phyloP scores from a whole-genome alignment of 352 stramenopile genomes.

The Pythium dissimile region DNA sequence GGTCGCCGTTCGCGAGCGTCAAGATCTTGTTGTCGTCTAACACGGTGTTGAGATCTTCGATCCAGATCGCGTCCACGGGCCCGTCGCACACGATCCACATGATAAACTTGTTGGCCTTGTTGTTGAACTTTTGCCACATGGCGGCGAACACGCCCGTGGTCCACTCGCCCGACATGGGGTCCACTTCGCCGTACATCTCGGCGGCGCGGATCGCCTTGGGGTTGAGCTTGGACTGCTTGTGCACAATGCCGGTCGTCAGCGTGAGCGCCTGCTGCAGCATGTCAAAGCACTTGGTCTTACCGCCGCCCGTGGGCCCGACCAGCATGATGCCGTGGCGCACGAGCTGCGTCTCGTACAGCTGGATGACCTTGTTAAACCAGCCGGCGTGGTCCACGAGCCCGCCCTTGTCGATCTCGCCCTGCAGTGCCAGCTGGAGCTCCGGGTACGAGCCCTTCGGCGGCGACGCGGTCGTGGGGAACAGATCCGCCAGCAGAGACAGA shows the following conservation, averaged over 20 bases:
- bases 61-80: constrained; percentile 98
- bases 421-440: constrained; percentile 89
- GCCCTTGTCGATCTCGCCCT: constrained; percentile 89
- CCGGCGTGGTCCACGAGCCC: constrained; percentile 84
- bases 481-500: constrained; percentile 93
- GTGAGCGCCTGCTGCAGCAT: constrained; percentile 93
- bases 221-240: constrained; percentile 97
- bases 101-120: constrained; percentile 97
- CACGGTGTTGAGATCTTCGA: constrained; percentile 98
- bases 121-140: constrained; percentile 99
- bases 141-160: constrained; percentile 97
- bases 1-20: constrained; percentile 95
- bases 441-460: constrained; percentile 95
- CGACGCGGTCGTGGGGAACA: constrained; percentile 93
- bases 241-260: constrained; percentile 88
- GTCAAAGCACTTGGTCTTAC: constrained; percentile 98
- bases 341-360: constrained; percentile 97
- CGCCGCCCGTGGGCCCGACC: constrained; percentile 95
- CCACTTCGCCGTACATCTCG: constrained; percentile 98
- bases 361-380: constrained; percentile 96
- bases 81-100: constrained; percentile 98
- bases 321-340: constrained; percentile 99
- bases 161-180: constrained; percentile 96
- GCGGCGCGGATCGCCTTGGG: constrained; percentile 96
- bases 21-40: constrained; percentile 98